Conservation (phyloP, 768 basidiomycete species). For the Postia placenta region DNA sequence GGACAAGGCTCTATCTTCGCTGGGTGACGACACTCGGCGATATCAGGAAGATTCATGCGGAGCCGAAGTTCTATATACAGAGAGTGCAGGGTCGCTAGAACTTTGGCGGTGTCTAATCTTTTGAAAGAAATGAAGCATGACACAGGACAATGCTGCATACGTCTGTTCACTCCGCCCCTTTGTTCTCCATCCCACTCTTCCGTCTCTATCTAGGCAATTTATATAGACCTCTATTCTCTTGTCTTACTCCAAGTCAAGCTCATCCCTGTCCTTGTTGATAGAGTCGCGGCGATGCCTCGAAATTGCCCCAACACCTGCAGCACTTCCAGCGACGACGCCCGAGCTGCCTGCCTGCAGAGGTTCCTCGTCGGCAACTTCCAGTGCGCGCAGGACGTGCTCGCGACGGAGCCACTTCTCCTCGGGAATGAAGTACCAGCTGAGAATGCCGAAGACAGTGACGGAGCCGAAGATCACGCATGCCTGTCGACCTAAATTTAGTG, state of each 20-base stretch:
- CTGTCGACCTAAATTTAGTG: conserved; percentile 27
- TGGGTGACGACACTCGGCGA: too few relatives aligned
- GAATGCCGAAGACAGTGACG: conserved; percentile 70
- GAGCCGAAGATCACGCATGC: conserved; percentile 73
- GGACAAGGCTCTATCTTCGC: too few relatives aligned
- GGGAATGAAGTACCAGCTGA: conserved; percentile 76
- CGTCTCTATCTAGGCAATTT: too few relatives aligned
- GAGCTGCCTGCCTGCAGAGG: background rate
- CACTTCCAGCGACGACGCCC: background rate
- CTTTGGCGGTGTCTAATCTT: too few relatives aligned
- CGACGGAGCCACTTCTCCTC: conserved; percentile 74
- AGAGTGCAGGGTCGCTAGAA: too few relatives aligned
- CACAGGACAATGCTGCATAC: too few relatives aligned
- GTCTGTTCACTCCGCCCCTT: too few relatives aligned
- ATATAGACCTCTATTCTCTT: too few relatives aligned
- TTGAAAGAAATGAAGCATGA: too few relatives aligned
- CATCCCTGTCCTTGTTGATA: background rate
- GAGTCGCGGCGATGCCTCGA: conserved; percentile 1
- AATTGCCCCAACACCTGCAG: background rate
- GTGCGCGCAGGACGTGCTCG: conserved; percentile 50
- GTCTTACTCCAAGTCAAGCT: background rate
- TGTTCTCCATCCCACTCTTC: too few relatives aligned
- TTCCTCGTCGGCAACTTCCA: conserved; percentile 28
- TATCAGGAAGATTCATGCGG: too few relatives aligned
- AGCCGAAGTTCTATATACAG: too few relatives aligned